Evolutionary conservation across 768 basidiomycete genomes (phyloP).

Genomic region (Russula brevipes): DNA sequence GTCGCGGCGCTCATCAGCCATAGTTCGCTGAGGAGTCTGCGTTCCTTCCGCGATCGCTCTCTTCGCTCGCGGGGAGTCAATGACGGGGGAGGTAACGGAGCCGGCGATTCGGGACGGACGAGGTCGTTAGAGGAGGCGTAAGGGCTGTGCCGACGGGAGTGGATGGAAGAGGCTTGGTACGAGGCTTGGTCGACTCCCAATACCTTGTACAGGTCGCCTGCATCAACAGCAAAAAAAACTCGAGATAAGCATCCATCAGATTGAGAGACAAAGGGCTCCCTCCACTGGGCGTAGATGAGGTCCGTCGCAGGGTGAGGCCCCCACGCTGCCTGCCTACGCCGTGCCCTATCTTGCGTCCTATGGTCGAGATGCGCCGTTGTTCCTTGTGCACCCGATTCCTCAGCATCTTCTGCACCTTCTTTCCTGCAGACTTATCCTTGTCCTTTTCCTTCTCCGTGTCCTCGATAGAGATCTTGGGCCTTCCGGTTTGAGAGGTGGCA

Average conservation of each 20-base stretch:
- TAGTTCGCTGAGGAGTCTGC: conserved; percentile 70
- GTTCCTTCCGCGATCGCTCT: conserved; percentile 45
- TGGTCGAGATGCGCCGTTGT: conserved; percentile 65
- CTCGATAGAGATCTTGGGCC: conserved; percentile 14
- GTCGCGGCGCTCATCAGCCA: conserved; percentile 96
- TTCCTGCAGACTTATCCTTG: conserved; percentile 52
- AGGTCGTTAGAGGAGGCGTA: conserved; percentile 33
- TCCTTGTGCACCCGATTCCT: conserved; percentile 71
- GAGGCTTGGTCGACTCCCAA: conserved; percentile 36
- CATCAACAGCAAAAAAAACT: neutral
- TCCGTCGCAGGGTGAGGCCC: conserved; percentile 43
- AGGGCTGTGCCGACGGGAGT: conserved; percentile 57
- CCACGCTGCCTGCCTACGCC: conserved; percentile 55
- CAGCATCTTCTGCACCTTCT: conserved; percentile 71
- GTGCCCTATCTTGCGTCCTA: conserved; percentile 70
- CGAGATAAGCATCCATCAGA: neutral
- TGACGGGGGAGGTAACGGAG: conserved; percentile 40
- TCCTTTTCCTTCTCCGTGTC: conserved; percentile 32
- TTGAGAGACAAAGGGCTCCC: conserved; percentile 20
- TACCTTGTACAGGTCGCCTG: conserved; percentile 16
- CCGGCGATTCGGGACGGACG: conserved; percentile 30
- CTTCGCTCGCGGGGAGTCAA: conserved; percentile 30
- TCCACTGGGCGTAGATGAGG: conserved; percentile 66
- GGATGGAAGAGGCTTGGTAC: conserved; percentile 79
- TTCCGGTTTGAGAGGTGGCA: neutral